phyloP scores from a whole-genome alignment of 768 basidiomycete species.

The Pulveroboletus sp. region DNA sequence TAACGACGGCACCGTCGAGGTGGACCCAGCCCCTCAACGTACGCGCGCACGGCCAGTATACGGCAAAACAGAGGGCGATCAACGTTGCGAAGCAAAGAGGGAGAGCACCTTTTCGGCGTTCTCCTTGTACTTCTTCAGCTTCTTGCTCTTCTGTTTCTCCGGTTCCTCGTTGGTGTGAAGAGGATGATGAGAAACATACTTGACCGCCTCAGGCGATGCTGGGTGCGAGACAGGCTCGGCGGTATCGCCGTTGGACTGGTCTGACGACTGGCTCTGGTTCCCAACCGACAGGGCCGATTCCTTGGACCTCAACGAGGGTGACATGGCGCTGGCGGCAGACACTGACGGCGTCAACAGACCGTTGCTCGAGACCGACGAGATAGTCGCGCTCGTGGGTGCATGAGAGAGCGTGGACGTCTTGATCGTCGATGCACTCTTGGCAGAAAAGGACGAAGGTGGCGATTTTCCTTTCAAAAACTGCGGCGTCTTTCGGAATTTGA shows the following conservation, averaged over 20 bases:
- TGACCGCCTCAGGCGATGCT: conserved; percentile 31
- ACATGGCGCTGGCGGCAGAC: conserved; percentile 47
- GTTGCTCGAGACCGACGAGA: conserved; percentile 39
- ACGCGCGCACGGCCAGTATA: background rate
- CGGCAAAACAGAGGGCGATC: conserved; percentile 33
- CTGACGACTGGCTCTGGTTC: conserved; percentile 66
- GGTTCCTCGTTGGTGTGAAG: too few species aligned
- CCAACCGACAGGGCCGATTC: conserved; percentile 75
- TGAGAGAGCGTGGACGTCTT: conserved; percentile 43
- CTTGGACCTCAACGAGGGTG: conserved; percentile 77
- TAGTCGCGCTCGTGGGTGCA: conserved; percentile 34
- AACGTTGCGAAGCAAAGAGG: conserved; percentile 71
- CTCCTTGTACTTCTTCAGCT: conserved; percentile 83
- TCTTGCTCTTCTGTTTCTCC: conserved; percentile 67
- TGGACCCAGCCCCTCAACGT: conserved; percentile 25
- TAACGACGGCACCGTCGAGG: conserved; percentile 11
- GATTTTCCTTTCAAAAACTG: conserved; percentile 74
- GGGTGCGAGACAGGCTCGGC: conserved; percentile 22
- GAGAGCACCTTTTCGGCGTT: conserved; percentile 84
- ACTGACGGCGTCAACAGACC: conserved; percentile 62
- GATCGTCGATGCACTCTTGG: conserved; percentile 26
- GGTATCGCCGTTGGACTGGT: conserved; percentile 58
- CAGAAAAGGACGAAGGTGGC: conserved; percentile 42
- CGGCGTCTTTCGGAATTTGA: conserved; percentile 71
- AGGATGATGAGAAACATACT: conserved; percentile 25